Conservation (phyloP, 1,284 basidiomycete species). For the Trametes pubescens region DNA sequence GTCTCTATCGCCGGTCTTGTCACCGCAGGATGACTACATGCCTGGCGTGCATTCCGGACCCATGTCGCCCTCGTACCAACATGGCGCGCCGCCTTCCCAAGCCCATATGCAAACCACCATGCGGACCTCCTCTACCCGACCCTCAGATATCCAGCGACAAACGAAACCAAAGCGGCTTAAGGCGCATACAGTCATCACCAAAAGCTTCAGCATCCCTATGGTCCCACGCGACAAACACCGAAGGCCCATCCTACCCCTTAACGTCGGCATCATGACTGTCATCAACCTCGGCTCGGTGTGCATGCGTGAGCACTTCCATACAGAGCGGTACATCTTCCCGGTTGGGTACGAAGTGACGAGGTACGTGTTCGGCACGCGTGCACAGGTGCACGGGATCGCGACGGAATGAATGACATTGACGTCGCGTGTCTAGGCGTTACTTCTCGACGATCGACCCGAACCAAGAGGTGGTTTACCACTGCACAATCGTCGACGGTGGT, state of each 20-base stretch:
- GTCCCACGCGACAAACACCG: conserved; percentile 76
- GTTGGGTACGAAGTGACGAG: conserved; percentile 84
- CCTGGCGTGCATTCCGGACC: conserved; percentile 29
- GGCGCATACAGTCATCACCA: conserved; percentile 78
- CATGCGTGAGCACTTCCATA: conserved; percentile 83
- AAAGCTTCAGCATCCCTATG: conserved; percentile 75
- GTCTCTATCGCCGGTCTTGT: conserved; percentile 39
- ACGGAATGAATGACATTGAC: conserved; percentile 22
- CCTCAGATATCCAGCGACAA: conserved; percentile 53
- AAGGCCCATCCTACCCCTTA: conserved; percentile 74
- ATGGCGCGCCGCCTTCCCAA: conserved; percentile 32
- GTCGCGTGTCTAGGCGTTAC: conserved; percentile 62
- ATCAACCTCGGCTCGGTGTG: conserved; percentile 74
- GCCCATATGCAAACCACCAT: conserved; percentile 42
- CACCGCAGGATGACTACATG: conserved; percentile 39
- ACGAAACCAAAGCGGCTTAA: conserved; percentile 78
- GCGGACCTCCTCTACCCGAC: conserved; percentile 40
- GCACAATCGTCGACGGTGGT: conserved; percentile 83
- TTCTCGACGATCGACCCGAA: conserved; percentile 74
- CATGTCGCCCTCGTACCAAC: conserved; percentile 34
- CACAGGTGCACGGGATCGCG: conserved; percentile 9
- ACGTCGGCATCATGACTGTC: conserved; percentile 85
- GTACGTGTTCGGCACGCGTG: conserved; percentile 44
- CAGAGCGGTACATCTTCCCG: conserved; percentile 85
- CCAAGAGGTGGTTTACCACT: conserved; percentile 75